These are phyloP conservation scores for Acacia melanoxylon DNA, from an alignment of 306 rosid species.

Conservation along the genomic window DNA sequence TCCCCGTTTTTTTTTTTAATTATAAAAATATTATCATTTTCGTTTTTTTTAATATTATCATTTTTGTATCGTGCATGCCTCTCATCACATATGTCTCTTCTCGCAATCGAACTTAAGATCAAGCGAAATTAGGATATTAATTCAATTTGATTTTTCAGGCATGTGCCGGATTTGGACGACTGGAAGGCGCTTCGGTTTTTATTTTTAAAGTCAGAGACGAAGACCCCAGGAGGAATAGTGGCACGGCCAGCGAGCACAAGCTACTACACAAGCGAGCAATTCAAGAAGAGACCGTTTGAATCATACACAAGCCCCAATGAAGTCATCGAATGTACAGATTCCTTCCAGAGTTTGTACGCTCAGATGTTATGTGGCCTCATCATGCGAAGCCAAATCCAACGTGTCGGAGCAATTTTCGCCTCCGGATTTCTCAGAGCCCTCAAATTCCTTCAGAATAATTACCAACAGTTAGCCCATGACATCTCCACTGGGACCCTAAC, in stretches of 20 bases:
- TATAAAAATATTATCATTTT: too few species aligned
- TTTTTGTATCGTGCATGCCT: too few species aligned
- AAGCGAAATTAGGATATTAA: too few species aligned
- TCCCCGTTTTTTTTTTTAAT: too few species aligned
- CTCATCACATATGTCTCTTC: too few species aligned
- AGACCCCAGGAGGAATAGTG: conserved; percentile 66
- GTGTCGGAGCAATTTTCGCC: conserved; percentile 83
- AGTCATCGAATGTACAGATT: conserved; percentile 67
- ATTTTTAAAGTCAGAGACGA: conserved; percentile 65
- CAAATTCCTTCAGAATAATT: conserved; percentile 72
- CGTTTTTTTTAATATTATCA: too few species aligned
- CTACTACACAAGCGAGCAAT: conserved; percentile 77
- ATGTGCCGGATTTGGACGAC: conserved; percentile 65
- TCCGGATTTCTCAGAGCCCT: conserved; percentile 88
- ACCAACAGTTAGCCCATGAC: conserved; percentile 55
- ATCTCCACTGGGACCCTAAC: conserved; percentile 61
- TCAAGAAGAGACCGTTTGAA: conserved; percentile 61
- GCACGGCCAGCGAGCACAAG: conserved; percentile 85
- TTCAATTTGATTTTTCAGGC: conserved; percentile 35
- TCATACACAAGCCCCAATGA: conserved; percentile 83
- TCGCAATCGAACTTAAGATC: too few species aligned
- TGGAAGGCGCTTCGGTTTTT: conserved; percentile 75
- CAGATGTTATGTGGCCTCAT: conserved; percentile 89
- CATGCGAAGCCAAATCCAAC: conserved; percentile 67
- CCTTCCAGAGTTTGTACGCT: conserved; percentile 84